A percentile compares a stretch with the other conserved stretches of the same genome.
Evolutionary conservation across 495 filamentous ascomycete genomes (phyloP).

Genomic region (Melanomma pulvis-pyrius): DNA sequence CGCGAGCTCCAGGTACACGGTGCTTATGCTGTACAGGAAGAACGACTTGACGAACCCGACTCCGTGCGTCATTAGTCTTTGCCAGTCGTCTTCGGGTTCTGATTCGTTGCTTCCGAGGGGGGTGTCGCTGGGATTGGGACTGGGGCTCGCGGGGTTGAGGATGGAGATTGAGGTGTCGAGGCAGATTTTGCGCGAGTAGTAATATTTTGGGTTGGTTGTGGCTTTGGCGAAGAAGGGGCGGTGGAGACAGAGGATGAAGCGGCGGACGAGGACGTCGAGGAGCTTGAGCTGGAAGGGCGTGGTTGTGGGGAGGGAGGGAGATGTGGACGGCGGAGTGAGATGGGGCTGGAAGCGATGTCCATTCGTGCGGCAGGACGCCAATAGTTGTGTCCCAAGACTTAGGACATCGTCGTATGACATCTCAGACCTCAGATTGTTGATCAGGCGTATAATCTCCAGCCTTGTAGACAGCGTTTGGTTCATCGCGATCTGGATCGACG

Average conservation of each 20-base stretch:
- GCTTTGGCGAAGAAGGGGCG: slow-evolving; percentile 22
- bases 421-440: slow-evolving; percentile 17
- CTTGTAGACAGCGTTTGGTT: slow-evolving; percentile 1
- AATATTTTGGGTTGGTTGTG: slow-evolving; percentile 8
- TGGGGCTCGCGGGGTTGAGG: background rate
- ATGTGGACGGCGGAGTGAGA: too few relatives aligned
- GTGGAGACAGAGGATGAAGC: slow-evolving; percentile 26
- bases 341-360: background rate
- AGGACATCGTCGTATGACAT: slow-evolving; percentile 20
- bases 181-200: slow-evolving; percentile 25
- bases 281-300: slow-evolving; percentile 19
- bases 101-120: background rate
- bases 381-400: slow-evolving; percentile 3
- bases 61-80: background rate
- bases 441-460: slow-evolving; percentile 13
- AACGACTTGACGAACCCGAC: slow-evolving; percentile 24
- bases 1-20: slow-evolving; percentile 19
- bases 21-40: slow-evolving; percentile 11
- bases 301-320: background rate
- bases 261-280: slow-evolving; percentile 10
- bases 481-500: slow-evolving; percentile 9
- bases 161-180: slow-evolving; percentile 13
- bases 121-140: background rate
- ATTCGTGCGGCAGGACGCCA: background rate
- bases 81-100: slow-evolving; percentile 18